Evolutionary conservation across 495 filamentous ascomycete species (phyloP), one percentile per base, ranked within the genome.

Genomic region (Penicillium alfredii): DNA sequence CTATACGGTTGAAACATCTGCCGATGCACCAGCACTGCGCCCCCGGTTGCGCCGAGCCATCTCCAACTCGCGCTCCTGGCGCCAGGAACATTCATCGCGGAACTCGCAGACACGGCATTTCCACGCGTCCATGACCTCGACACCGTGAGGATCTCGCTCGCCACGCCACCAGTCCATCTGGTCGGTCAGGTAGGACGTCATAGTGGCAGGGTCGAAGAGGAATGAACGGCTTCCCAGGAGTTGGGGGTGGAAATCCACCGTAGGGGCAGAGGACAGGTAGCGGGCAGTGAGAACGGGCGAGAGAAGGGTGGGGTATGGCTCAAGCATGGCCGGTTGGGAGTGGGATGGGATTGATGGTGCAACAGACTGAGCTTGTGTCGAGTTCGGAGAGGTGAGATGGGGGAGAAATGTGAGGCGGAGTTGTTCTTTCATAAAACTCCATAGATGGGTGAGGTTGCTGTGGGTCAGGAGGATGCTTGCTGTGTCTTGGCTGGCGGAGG

Each of bases 121-220:
- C 71, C 81, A 94, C 0, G 86, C 85, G 41, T 97, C 93, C 58
- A 88, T 80, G 8, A 93, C 70, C n/a, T 72, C 63, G 6, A 97
- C 93, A 7, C 92, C 92, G n/a, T 73, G 65, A 0, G 88, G 77
- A 38, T 71, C 64, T 11, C 89, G 60, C 53, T 87, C 71, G 3
- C 93, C 92, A 26, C 72, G 76, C 92, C 92, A 97, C 88, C 86
- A 97, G 16, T 66, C 54, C 73, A 97, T 74, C 52, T 82, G 79
- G 14, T 80, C 68, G 3, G 58, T 51, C 2, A 94, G 44, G 53
- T 94, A 92, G 1, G 50, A 49, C 18, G 77, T 69, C 34, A 96
- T 58, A 11, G 54, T 63, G 2, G 66, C 54, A 2, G 72, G 72
- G 43, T 89, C 80, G 42, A 86, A 85, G 3, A 74, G 65, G 55